Percentiles rank a stretch among this genome's conserved stretches.
Conservation (phyloP, 2,329 filamentous ascomycete genomes). For the Pseudophaeomoniella oleicola region DNA sequence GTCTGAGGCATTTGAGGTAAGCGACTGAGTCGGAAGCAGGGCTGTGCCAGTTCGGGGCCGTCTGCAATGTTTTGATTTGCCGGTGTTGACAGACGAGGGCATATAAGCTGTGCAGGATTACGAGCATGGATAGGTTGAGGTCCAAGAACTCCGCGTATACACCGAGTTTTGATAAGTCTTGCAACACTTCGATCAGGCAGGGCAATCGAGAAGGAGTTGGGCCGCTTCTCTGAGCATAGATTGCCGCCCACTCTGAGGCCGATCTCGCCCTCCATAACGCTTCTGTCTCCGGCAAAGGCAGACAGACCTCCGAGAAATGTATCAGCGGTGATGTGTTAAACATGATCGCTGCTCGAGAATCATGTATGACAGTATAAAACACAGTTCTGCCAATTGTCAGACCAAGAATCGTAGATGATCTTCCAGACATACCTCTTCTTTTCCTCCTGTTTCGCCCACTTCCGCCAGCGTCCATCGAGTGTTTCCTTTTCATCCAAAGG, state of each 20-base stretch:
- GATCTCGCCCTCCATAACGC: neutral
- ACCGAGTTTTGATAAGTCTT: constrained; percentile 39
- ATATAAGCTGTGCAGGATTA: constrained; percentile 53
- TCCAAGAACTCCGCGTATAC: constrained; percentile 39
- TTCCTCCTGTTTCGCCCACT: constrained; percentile 17
- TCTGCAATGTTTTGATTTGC: constrained; percentile 29
- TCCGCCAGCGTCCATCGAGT: constrained; percentile 13
- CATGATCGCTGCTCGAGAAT: constrained; percentile 54
- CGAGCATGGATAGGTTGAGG: constrained; percentile 39
- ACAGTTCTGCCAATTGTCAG: constrained; percentile 18
- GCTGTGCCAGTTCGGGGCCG: constrained; percentile 19
- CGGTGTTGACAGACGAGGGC: constrained; percentile 52
- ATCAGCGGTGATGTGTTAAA: constrained; percentile 43
- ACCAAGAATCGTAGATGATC: neutral
- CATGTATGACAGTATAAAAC: constrained; percentile 50
- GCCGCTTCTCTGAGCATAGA: neutral
- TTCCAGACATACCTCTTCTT: constrained; percentile 14
- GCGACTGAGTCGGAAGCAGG: constrained; percentile 30
- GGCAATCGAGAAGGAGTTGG: constrained; percentile 26
- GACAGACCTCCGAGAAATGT: constrained; percentile 6
- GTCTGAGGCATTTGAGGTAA: neutral
- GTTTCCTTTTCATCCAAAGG: constrained; percentile 3
- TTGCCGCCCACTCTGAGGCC: neutral
- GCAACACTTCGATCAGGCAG: constrained; percentile 37
- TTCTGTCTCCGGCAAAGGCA: constrained; percentile 34